Percentiles rank a stretch among this genome's conserved stretches.
These are phyloP conservation scores for Rhizopus arrhizus DNA, from an alignment of 371 early-diverging fungal genomes.

Conservation along the genomic window DNA sequence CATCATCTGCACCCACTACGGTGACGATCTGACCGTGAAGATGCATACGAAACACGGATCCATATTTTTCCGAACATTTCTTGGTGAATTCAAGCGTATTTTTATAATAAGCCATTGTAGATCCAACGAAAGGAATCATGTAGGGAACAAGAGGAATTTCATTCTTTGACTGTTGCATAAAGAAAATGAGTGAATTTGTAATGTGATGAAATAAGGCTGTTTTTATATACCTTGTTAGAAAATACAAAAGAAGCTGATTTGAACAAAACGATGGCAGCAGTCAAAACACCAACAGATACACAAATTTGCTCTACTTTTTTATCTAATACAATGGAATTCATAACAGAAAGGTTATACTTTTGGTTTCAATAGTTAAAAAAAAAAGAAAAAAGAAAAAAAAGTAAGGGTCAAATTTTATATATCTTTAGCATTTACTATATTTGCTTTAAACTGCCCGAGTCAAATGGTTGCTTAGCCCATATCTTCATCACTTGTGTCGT, in stretches of 20 bases:
- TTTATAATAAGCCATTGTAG: constrained; percentile 22
- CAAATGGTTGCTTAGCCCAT: too few species aligned
- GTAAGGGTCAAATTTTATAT: not conserved
- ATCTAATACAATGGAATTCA: not conserved
- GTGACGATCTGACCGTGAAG: constrained; percentile 30
- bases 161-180: not conserved
- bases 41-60: constrained; percentile 32
- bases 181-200: not conserved
- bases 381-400: too few species aligned
- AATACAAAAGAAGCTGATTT: not conserved
- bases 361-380: not conserved
- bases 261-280: not conserved
- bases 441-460: not conserved
- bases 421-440: not conserved
- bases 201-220: not conserved
- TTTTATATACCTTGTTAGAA: not conserved
- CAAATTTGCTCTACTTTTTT: not conserved
- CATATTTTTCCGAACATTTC: constrained; percentile 27
- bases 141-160: constrained; percentile 28
- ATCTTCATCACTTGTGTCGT: too few species aligned
- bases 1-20: constrained; percentile 29
- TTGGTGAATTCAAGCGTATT: constrained; percentile 28
- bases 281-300: not conserved
- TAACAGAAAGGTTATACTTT: not conserved
- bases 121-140: constrained; percentile 25